A percentile compares a stretch with the other conserved stretches of the same genome.
These are phyloP conservation scores for Acanthamoeba rhysodes DNA, from an alignment of 208 protist genomes.

Conservation along the genomic window DNA sequence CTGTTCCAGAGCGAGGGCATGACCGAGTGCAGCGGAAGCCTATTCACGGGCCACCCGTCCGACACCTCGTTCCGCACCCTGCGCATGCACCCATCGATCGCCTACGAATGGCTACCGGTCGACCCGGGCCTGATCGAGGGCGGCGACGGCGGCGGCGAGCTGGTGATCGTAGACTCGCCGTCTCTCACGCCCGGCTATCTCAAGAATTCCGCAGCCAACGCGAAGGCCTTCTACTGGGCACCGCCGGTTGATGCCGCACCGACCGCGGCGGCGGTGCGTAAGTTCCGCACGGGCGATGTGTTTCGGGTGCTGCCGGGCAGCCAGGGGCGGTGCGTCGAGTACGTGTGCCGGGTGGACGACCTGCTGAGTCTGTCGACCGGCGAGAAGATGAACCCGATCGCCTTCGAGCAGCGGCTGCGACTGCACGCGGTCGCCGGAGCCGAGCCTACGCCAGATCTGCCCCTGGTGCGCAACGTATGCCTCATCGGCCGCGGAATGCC, in stretches of 20 bases:
- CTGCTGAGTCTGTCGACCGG: conserved; percentile 73
- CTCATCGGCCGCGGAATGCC: conserved; percentile 47
- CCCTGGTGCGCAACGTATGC: neutral
- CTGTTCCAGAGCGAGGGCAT: conserved; percentile 69
- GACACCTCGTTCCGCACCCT: conserved; percentile 60
- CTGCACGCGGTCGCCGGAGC: neutral
- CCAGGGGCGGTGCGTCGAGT: conserved; percentile 39
- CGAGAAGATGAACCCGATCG: conserved; percentile 70
- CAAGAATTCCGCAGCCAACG: conserved; percentile 42
- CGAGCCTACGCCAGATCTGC: neutral
- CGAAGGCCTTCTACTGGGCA: conserved; percentile 56
- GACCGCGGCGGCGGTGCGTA: neutral
- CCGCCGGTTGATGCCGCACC: neutral
- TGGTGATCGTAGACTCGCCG: conserved; percentile 51
- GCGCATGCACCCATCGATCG: conserved; percentile 64
- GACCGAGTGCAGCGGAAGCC: conserved; percentile 71
- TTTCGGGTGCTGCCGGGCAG: conserved; percentile 24
- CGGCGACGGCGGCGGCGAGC: conserved; percentile 52
- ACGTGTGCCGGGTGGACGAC: conserved; percentile 67
- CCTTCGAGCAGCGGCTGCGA: conserved; percentile 61
- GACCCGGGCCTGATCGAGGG: neutral
- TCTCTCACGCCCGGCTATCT: conserved; percentile 42
- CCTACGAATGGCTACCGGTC: conserved; percentile 62
- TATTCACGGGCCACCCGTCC: conserved; percentile 57
- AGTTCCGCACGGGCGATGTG: conserved; percentile 72